Conservation (phyloP, 1,139 yeast species). For the Waltiozyma sp. region DNA sequence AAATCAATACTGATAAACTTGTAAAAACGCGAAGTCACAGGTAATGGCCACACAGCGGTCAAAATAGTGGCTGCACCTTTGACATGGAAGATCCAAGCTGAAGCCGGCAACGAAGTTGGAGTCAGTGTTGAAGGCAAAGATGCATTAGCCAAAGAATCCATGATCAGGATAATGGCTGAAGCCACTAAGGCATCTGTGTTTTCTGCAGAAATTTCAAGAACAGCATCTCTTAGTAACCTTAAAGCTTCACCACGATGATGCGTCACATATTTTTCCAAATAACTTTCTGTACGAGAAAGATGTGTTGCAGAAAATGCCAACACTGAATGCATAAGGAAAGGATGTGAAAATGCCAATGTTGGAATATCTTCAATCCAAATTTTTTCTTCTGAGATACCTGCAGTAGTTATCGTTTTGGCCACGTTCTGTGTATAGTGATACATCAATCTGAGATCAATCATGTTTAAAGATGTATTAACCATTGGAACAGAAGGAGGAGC, state of each 20-base stretch:
- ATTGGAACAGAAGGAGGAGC: constrained; percentile 50
- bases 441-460: constrained; percentile 76
- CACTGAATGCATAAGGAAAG: constrained; percentile 85
- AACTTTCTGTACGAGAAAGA: constrained; percentile 63
- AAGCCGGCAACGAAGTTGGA: constrained; percentile 64
- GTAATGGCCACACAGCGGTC: constrained; percentile 90
- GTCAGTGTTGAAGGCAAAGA: constrained; percentile 56
- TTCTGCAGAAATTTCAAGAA: constrained; percentile 67
- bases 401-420: constrained; percentile 78
- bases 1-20: constrained; percentile 71
- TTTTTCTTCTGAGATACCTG: constrained; percentile 78
- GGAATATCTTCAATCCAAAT: constrained; percentile 89
- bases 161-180: constrained; percentile 74
- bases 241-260: constrained; percentile 83
- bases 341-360: constrained; percentile 75
- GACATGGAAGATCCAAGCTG: constrained; percentile 95
- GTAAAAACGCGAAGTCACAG: constrained; percentile 64
- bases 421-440: constrained; percentile 82
- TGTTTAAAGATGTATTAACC: constrained; percentile 78
- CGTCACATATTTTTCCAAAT: constrained; percentile 75
- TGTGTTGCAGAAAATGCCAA: constrained; percentile 90
- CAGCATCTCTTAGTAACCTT: constrained; percentile 71
- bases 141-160: constrained; percentile 93
- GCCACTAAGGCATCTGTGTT: constrained; percentile 92
- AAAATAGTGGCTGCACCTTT: constrained; percentile 93